Evolutionary conservation across 1,284 basidiomycete species (phyloP), one percentile per base, ranked within the genome.

Genomic region (Mycosarcoma maydis): DNA sequence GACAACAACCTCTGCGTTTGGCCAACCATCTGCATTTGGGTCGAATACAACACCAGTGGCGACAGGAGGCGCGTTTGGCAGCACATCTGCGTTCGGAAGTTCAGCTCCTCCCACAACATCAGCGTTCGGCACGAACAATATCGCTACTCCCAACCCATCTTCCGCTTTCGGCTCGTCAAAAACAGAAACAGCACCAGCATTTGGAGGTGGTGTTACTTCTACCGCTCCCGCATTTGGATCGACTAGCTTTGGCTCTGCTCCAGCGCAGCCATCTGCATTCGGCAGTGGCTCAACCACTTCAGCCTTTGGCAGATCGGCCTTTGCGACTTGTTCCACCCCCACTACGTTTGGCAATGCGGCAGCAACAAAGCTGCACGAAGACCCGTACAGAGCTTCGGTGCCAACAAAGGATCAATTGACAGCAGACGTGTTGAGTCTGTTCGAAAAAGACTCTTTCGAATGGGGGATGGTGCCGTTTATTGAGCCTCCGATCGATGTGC

Each of bases 401-500:
- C 59, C 62, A 11, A 58, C 55, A 23, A 34, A 36, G 24, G 33
- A 30, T 13, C 64, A 72, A 38, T 37, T 72, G 10, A 62, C 69
- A 14, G 36, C 37, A 1, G 34, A 54, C 8, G 59, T 72, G 16
- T 24, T 62, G 20, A 44, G 26, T 3, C 10, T 51, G 9, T 72
- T 72, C 23, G 44, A 59, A 27, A 37, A 27, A 4, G 52, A 67
- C 3, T 4, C 9, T 1, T 72, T 72, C 36, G 51, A 43, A 14
- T 72, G 69, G 69, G 69, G 64, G 0, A n/a, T 17, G 14, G 36
- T 67, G 17, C 69, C 69, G 9, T 44, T 59, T 7, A 46, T 72
- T 13, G 69, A 67, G 16, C 69, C 69, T 6, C 64, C 69, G 17
- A 44, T 72, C 16, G 64, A 67, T 34, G 69, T 72, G 6, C 68